Percentiles rank a stretch among this genome's conserved stretches.
These are phyloP conservation scores for Cyclocybe aegerita DNA, from an alignment of 768 basidiomycete species.

Conservation along the genomic window DNA sequence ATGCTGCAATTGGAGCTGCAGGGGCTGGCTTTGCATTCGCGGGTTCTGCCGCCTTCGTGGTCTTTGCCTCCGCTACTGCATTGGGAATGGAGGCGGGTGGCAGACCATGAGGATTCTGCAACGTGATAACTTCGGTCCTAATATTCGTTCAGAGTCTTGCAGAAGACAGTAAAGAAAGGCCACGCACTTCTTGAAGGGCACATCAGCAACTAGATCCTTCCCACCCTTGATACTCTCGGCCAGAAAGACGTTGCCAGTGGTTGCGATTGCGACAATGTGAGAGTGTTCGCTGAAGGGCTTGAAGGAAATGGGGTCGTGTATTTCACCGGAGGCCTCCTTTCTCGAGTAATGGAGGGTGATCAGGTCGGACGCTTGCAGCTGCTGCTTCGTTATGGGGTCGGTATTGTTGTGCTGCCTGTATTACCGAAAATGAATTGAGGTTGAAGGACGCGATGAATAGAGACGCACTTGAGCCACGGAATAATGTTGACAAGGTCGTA, in stretches of 20 bases:
- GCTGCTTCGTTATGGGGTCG: conserved; percentile 74
- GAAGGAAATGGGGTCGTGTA: conserved; percentile 96
- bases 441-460: background rate
- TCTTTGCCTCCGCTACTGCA: conserved; percentile 26
- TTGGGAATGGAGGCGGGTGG: conserved; percentile 51
- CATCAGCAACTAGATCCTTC: conserved; percentile 83
- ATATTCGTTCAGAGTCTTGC: too few species aligned
- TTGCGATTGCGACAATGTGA: conserved; percentile 87
- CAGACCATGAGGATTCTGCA: conserved; percentile 88
- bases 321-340: conserved; percentile 79
- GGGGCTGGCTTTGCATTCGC: conserved; percentile 33
- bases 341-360: conserved; percentile 81
- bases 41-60: conserved; percentile 26
- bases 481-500: conserved; percentile 93
- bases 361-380: conserved; percentile 69
- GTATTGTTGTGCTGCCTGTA: conserved; percentile 78
- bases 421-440: conserved; percentile 7
- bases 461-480: conserved; percentile 85
- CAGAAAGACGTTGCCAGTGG: conserved; percentile 91
- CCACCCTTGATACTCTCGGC: conserved; percentile 88
- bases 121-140: conserved; percentile 87
- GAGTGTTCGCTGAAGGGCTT: conserved; percentile 97
- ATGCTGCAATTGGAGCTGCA: conserved; percentile 31
- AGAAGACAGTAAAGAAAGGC: background rate
- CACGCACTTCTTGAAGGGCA: conserved; percentile 77